phyloP scores from a whole-genome alignment of 768 basidiomycete genomes.

The Leccinum variicolor region DNA sequence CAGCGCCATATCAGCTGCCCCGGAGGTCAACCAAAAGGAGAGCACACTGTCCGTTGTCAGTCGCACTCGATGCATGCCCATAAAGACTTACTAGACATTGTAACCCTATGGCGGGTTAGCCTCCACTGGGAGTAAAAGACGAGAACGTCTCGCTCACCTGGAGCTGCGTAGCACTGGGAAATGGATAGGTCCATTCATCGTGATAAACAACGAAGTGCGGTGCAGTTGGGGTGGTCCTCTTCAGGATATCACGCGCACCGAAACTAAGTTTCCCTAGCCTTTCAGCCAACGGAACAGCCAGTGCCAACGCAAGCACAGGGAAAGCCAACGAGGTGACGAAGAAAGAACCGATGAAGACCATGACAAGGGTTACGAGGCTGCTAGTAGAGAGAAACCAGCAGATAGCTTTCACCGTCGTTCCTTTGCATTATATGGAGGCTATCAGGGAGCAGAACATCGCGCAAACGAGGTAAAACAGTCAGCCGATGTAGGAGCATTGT shows the following conservation, averaged over 20 bases:
- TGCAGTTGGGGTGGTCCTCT: slow-evolving; percentile 32
- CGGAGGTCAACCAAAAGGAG: slow-evolving; percentile 39
- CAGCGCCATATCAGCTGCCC: slow-evolving; percentile 42
- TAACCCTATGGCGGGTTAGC: slow-evolving; percentile 22
- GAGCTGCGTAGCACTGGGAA: slow-evolving; percentile 41
- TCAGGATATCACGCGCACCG: slow-evolving; percentile 15
- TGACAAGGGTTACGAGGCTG: too few relatives aligned
- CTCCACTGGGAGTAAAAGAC: neutral
- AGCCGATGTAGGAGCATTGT: too few relatives aligned
- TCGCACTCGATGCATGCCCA: neutral
- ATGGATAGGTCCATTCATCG: slow-evolving; percentile 39
- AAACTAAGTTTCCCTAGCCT: slow-evolving; percentile 16
- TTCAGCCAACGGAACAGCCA: slow-evolving; percentile 7
- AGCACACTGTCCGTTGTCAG: slow-evolving; percentile 26
- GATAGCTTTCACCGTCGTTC: too few relatives aligned
- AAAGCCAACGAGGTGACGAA: too few relatives aligned
- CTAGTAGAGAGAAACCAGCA: too few relatives aligned
- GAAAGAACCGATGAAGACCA: too few relatives aligned
- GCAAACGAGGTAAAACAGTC: too few relatives aligned
- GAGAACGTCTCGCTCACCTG: slow-evolving; percentile 27
- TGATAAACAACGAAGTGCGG: slow-evolving; percentile 46
- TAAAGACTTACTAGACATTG: slow-evolving; percentile 31
- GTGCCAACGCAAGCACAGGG: too few relatives aligned
- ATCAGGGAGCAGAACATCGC: too few relatives aligned
- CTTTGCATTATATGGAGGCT: too few relatives aligned